Evolutionary conservation across 352 stramenopile genomes (phyloP).

Genomic region (Globisporangium abappressorium): DNA sequence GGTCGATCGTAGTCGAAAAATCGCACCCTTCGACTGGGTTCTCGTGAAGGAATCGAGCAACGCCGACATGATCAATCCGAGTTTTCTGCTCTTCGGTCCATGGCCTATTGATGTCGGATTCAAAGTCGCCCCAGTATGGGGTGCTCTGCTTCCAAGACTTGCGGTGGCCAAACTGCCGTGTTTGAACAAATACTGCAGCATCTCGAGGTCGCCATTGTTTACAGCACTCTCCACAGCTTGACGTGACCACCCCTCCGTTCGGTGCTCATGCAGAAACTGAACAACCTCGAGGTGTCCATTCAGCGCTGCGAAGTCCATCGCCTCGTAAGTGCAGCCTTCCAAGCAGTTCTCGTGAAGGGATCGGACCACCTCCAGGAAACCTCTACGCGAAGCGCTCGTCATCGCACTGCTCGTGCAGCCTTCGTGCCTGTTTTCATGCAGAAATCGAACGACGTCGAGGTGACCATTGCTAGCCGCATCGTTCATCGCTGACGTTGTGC

Average conservation of each 20-base stretch:
- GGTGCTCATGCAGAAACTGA: neutral
- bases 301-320: conserved; percentile 4
- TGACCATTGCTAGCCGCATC: conserved; percentile 2
- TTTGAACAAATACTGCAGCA: no score
- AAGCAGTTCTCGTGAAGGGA: neutral
- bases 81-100: no score
- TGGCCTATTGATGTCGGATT: no score
- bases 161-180: no score
- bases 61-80: no score
- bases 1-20: no score
- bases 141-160: no score
- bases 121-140: no score
- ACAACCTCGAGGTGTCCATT: conserved; percentile 1
- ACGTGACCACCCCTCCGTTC: neutral
- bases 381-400: neutral
- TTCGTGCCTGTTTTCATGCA: neutral
- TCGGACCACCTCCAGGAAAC: neutral
- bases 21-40: no score
- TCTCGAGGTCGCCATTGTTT: no score
- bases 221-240: no score
- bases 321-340: conserved; percentile 3
- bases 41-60: no score
- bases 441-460: neutral
- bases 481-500: conserved; percentile 7
- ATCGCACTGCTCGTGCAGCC: conserved; percentile 1